Evolutionary conservation across 768 basidiomycete species (phyloP), one percentile per base, ranked within the genome.

Genomic region (Agrocybe praecox): DNA sequence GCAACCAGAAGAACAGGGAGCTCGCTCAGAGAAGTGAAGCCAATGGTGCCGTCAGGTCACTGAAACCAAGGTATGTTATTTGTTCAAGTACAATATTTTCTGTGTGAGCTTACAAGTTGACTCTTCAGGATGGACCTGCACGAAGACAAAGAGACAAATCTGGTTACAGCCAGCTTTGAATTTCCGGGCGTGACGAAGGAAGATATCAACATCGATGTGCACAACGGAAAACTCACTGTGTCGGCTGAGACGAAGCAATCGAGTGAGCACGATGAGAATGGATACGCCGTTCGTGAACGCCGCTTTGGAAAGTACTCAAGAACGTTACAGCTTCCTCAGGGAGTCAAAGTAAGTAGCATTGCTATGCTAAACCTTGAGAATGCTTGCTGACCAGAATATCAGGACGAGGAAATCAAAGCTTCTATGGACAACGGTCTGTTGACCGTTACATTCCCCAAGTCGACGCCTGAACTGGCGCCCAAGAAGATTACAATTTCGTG

Each of bases 111-210:
- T 5, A 29, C 26, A 4, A n/a, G n/a, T n/a, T n/a, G n/a, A 29
- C 9, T 29, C 26, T 9, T 29, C 26, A 84, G 83, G 58, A 78
- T 85, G 76, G 80, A 85, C 59, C 65, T 84, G 6, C 77, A 80
- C 62, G 82, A 84, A 56, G 69, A 81, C 56, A 49, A 62, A 1
- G 73, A 78, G 23, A 68, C 64, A 32, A 81, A 82, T 62, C 64
- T 69, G 29, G 78, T 85, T 34, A 81, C 79, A 1, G 84, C 83
- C 45, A 68, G 74, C 6, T 83, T 86, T 60, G 85, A 86, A 60
- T 68, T 86, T 6, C 83, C 84, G 0, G 83, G 83, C 18, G n/a
- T 86, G 34, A 73, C 70, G 53, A 76, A 79, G 23, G 78, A 82
- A 45, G 69, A 84, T 59, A 71, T 85, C 46, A 65, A 67, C 46